phyloP scores from a whole-genome alignment of 768 basidiomycete genomes.

The Pholiota molesta region DNA sequence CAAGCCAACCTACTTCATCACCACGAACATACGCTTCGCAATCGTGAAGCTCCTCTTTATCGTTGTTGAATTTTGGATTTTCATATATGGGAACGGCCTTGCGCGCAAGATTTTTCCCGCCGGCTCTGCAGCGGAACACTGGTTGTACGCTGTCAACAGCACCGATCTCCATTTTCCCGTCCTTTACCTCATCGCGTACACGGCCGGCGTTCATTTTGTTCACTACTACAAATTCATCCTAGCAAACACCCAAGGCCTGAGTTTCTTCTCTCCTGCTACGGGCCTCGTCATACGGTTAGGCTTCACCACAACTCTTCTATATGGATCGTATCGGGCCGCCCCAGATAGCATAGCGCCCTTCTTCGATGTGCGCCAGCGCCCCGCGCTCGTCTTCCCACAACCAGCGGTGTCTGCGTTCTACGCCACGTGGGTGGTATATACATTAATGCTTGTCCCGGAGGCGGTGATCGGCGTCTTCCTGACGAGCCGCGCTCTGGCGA shows the following conservation, averaged over 20 bases:
- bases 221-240: not conserved
- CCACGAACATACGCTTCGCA: not conserved
- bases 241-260: not conserved
- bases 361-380: not conserved
- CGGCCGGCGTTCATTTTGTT: not conserved
- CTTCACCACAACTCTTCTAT: not conserved
- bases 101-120: not conserved
- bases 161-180: not conserved
- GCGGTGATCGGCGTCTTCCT: not conserved
- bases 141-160: not conserved
- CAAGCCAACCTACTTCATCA: not conserved
- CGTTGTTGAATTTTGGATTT: not conserved
- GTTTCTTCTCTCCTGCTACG: not conserved
- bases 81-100: not conserved
- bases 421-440: not conserved
- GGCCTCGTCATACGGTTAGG: not conserved
- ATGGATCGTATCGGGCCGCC: not conserved
- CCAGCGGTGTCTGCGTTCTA: not conserved
- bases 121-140: not conserved
- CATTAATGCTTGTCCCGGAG: not conserved
- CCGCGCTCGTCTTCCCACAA: not conserved
- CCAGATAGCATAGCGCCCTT: no score
- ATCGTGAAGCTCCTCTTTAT: not conserved
- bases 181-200: not conserved
- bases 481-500: not conserved